These are phyloP conservation scores for Ogataea populi-albae DNA, from an alignment of 805 yeast species.

Conservation along the genomic window DNA sequence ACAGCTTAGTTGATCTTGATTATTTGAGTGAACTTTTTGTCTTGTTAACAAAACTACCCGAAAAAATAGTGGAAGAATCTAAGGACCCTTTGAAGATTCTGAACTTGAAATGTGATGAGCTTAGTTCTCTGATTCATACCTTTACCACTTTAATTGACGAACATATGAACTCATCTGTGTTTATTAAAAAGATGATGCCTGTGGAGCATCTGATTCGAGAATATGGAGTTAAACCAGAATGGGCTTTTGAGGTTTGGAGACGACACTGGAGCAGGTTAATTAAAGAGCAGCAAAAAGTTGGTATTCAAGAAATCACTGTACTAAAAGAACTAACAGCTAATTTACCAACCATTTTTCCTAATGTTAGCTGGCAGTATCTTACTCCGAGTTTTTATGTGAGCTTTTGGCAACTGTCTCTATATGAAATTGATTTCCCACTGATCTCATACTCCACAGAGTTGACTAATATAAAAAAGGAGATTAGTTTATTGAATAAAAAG, in stretches of 20 bases:
- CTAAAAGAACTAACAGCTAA: constrained; percentile 13
- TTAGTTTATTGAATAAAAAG: constrained; percentile 36
- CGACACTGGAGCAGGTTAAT: constrained; percentile 32
- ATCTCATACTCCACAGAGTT: constrained; percentile 48
- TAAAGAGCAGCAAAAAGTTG: constrained; percentile 19
- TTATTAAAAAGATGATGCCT: constrained; percentile 37
- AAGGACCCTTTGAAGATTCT: constrained; percentile 63
- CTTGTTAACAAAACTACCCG: constrained; percentile 50
- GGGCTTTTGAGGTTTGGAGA: constrained; percentile 85
- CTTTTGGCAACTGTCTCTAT: constrained; percentile 73
- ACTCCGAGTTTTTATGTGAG: constrained; percentile 46
- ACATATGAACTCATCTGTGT: constrained; percentile 38
- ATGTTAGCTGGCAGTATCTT: constrained; percentile 28
- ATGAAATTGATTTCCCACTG: constrained; percentile 61
- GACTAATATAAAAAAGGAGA: constrained; percentile 36
- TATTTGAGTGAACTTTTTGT: constrained; percentile 63
- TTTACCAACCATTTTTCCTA: constrained; percentile 15
- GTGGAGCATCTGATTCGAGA: constrained; percentile 39
- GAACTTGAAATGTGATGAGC: constrained; percentile 70
- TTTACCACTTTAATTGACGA: constrained; percentile 57
- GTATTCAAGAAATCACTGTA: constrained; percentile 9
- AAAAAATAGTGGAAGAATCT: constrained; percentile 34
- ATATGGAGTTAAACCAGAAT: constrained; percentile 48
- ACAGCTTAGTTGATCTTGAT: constrained; percentile 41
- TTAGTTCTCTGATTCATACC: constrained; percentile 62